A percentile compares a stretch with the other conserved stretches of the same genome.
phyloP scores from a whole-genome alignment of 1,284 basidiomycete species.

The Fomitopsis betulina region DNA sequence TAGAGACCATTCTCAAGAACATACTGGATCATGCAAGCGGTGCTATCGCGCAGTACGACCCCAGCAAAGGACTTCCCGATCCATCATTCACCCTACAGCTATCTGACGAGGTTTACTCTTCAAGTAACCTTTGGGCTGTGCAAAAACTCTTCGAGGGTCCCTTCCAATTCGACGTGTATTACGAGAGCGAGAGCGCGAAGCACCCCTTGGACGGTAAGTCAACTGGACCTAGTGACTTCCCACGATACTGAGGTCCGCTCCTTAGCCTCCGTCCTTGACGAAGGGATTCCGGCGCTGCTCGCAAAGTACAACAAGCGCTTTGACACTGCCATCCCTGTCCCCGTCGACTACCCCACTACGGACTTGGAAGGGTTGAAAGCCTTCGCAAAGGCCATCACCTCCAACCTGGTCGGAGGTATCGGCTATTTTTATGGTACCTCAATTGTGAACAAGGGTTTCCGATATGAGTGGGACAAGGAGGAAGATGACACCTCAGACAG shows the following conservation, averaged over 20 bases:
- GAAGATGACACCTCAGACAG: slow-evolving; percentile 45
- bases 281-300: slow-evolving; percentile 66
- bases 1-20: slow-evolving; percentile 66
- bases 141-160: slow-evolving; percentile 83
- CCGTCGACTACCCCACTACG: slow-evolving; percentile 45
- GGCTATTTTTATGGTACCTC: slow-evolving; percentile 94
- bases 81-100: slow-evolving; percentile 77
- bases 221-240: neutral
- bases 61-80: slow-evolving; percentile 55
- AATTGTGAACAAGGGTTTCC: slow-evolving; percentile 80
- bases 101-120: slow-evolving; percentile 65
- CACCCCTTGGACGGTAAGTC: slow-evolving; percentile 58
- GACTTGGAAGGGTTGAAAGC: slow-evolving; percentile 48
- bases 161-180: slow-evolving; percentile 86
- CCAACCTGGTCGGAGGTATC: slow-evolving; percentile 87
- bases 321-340: slow-evolving; percentile 61
- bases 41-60: slow-evolving; percentile 53
- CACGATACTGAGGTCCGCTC: neutral
- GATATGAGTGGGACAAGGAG: slow-evolving; percentile 87
- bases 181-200: slow-evolving; percentile 65
- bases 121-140: slow-evolving; percentile 79
- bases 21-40: slow-evolving; percentile 58
- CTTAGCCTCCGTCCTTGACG: slow-evolving; percentile 54
- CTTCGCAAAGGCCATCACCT: slow-evolving; percentile 86
- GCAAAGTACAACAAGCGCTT: slow-evolving; percentile 68